Base-by-base conservation (phyloP, 345 rosid species). In the Hibiscus mutabilis region DNA sequence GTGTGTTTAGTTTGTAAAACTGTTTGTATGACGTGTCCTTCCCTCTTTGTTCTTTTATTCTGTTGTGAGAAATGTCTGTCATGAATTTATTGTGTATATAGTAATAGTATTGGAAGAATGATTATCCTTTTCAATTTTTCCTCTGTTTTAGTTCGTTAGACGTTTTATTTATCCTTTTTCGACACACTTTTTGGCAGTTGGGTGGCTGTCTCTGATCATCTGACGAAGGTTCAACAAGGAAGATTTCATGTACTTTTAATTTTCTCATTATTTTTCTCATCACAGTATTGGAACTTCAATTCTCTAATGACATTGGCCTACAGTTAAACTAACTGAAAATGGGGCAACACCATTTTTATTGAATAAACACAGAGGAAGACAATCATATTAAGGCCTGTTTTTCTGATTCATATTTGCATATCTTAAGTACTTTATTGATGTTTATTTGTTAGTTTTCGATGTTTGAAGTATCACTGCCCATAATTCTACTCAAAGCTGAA, bases 121-220 rank as follows among this genome's bases (percentile, higher is more conserved):
- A 11, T 56, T 3, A 11, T 56, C 15, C 11, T 33, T 35, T 22
- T 5, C 0, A 14, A 14, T 15, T 21, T 16, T 0, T 7, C 14
- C 16, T 24, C 18, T n/a, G 9, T 31, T 65, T 61, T 1, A 1
- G 12, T 14, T 60, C 51, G 53, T 61, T 24, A 69, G 44, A 10
- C 75, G 24, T 63, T 37, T 52, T 22, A 42, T 53, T 71, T 19
- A 61, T 71, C 29, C 22, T 61, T 47, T 49, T 62, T 52, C 73
- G 14, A 37, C 33, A 13, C 6, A 60, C 19, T 51, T 76, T n/a
- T 60, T 75, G 16, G 80, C 87, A 90, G 96, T 77, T 88, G 86
- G 92, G 92, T 70, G 96, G 96, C 74, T 81, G 84, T 83, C 8
- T 82, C 76, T 88, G 84, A 90, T 90, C 75, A 14, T 63, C 25